Percentiles rank a stretch among this genome's conserved stretches.
Conservation (phyloP, 257 asterid genomes). For the Nicotiana tomentosiformis region DNA sequence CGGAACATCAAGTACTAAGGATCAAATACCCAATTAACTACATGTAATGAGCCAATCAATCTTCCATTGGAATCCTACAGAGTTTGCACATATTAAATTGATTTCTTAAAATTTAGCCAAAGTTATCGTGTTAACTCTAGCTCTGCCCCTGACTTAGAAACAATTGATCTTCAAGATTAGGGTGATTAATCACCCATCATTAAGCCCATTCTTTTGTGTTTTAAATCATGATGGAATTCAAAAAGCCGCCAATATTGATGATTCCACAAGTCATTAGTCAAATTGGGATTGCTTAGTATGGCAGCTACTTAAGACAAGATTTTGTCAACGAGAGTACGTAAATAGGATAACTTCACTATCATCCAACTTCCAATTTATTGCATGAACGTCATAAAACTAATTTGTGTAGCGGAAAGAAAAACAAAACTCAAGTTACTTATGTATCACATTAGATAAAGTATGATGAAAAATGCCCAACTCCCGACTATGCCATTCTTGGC, state of each 20-base stretch:
- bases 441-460: not conserved
- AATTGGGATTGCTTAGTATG: conserved; percentile 14
- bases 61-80: too few relatives aligned
- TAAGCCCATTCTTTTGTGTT: conserved; percentile 17
- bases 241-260: conserved; percentile 14
- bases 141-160: too few relatives aligned
- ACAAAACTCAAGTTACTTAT: not conserved
- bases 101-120: too few relatives aligned
- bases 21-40: not conserved
- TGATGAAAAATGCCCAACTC: not conserved
- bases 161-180: conserved; percentile 38
- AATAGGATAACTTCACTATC: not conserved
- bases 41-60: not conserved
- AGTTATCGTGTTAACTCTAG: too few relatives aligned
- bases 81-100: too few relatives aligned
- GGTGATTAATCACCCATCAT: conserved; percentile 35
- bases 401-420: not conserved
- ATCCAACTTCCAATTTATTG: not conserved
- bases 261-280: conserved; percentile 10
- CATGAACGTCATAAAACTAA: not conserved
- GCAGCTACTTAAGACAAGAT: not conserved
- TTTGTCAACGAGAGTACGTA: not conserved
- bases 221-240: conserved; percentile 14
- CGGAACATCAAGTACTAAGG: not conserved
- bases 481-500: too few relatives aligned